These are phyloP conservation scores for Corynespora cassiicola DNA, from an alignment of 2,329 filamentous ascomycete species.

Conservation along the genomic window DNA sequence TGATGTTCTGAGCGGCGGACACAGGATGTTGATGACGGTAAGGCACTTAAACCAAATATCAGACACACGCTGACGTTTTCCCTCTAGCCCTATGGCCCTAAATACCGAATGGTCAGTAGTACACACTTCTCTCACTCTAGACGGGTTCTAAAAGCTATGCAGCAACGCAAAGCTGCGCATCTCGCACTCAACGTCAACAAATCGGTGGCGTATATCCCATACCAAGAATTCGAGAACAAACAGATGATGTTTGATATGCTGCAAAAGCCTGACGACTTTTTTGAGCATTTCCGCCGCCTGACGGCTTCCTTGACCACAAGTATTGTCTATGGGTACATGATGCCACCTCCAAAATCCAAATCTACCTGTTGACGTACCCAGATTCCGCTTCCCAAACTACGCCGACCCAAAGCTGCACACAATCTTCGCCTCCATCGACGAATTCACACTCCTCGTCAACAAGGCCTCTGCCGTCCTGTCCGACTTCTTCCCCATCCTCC, in stretches of 20 bases:
- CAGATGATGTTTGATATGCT: conserved; percentile 60
- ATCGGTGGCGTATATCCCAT: conserved; percentile 48
- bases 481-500: conserved; percentile 55
- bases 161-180: conserved; percentile 28
- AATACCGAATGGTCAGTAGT: conserved; percentile 23
- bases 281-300: conserved; percentile 56
- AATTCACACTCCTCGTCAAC: conserved; percentile 52
- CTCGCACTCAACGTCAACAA: conserved; percentile 25
- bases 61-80: neutral
- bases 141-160: too few relatives aligned
- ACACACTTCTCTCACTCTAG: too few relatives aligned
- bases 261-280: conserved; percentile 49
- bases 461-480: conserved; percentile 52
- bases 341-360: conserved; percentile 21
- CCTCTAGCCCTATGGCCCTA: conserved; percentile 20
- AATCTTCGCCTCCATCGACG: too few relatives aligned
- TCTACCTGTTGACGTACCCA: neutral
- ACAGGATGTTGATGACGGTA: conserved; percentile 22
- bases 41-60: neutral
- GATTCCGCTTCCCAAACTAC: conserved; percentile 45
- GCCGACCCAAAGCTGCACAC: too few relatives aligned
- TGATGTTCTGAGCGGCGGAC: conserved; percentile 11
- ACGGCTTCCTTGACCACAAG: conserved; percentile 57
- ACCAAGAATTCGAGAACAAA: conserved; percentile 63
- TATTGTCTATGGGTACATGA: conserved; percentile 56